Evolutionary conservation across 257 asterid genomes (phyloP).

Genomic region (Solanum lycopersicoides): DNA sequence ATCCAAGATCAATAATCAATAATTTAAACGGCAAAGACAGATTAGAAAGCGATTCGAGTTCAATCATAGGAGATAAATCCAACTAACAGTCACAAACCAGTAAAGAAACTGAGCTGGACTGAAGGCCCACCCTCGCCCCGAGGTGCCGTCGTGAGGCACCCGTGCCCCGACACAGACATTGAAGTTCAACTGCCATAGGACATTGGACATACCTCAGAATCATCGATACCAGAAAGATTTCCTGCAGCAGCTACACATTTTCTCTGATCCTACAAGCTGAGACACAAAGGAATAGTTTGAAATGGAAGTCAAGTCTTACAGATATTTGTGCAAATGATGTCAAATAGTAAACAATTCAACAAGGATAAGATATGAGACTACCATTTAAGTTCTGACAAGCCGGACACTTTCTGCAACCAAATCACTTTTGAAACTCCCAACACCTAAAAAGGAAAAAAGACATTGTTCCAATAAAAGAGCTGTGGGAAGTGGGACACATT

Average conservation of each 20-base stretch:
- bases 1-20: no score
- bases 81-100: no score
- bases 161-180: background rate
- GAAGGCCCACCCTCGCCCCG: no score
- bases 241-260: constrained; percentile 4
- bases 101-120: no score
- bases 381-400: background rate
- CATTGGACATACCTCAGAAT: constrained; percentile 32
- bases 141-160: no score
- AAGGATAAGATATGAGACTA: background rate
- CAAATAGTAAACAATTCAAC: background rate
- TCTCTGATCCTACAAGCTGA: constrained; percentile 18
- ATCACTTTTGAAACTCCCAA: background rate
- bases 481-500: background rate
- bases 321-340: background rate
- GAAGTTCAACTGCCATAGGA: background rate
- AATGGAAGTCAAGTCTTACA: background rate
- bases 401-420: background rate
- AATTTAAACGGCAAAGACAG: no score
- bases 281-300: background rate
- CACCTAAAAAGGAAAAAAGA: background rate
- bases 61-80: no score
- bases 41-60: no score
- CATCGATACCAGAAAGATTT: constrained; percentile 39
- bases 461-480: background rate